Evolutionary conservation across 495 filamentous ascomycete species (phyloP).

Genomic region (Lasiosphaeris hirsuta): DNA sequence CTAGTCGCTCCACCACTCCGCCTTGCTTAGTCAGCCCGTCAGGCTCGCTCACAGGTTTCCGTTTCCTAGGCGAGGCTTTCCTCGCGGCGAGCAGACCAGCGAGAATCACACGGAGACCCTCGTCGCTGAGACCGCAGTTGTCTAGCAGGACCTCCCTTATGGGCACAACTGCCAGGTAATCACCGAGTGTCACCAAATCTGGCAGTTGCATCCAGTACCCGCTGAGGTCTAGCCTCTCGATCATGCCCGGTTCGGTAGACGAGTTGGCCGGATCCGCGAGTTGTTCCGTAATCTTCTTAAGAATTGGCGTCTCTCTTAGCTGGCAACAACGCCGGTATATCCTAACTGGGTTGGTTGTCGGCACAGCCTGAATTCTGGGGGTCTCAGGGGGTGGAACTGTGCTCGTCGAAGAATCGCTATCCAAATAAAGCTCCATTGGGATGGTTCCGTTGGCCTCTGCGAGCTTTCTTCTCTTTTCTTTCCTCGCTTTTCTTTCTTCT

Average conservation of each 20-base stretch:
- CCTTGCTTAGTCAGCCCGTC: constrained; percentile 41
- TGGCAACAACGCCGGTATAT: constrained; percentile 97
- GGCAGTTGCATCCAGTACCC: constrained; percentile 77
- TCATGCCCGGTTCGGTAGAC: constrained; percentile 59
- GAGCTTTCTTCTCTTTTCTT: constrained; percentile 73
- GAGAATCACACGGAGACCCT: constrained; percentile 79
- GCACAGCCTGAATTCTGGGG: constrained; percentile 56
- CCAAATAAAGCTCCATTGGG: constrained; percentile 70
- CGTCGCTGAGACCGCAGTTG: constrained; percentile 80
- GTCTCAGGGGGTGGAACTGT: constrained; percentile 22
- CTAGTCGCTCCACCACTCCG: constrained; percentile 81
- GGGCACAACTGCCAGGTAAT: constrained; percentile 92
- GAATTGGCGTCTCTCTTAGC: constrained; percentile 81
- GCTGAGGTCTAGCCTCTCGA: constrained; percentile 77
- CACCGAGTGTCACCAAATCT: constrained; percentile 81
- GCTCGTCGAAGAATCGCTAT: constrained; percentile 44
- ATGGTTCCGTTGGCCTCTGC: constrained; percentile 80
- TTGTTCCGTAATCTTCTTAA: constrained; percentile 85
- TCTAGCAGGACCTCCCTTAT: constrained; percentile 81
- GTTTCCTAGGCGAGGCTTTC: constrained; percentile 46
- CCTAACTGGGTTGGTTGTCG: constrained; percentile 85
- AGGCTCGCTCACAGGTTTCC: constrained; percentile 36
- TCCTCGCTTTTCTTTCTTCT: constrained; percentile 79
- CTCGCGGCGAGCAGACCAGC: constrained; percentile 83
- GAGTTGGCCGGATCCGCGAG: constrained; percentile 65